Evolutionary conservation across 225 moss, liverwort and hornwort species (phyloP).

Genomic region (Climacium dendroides): DNA sequence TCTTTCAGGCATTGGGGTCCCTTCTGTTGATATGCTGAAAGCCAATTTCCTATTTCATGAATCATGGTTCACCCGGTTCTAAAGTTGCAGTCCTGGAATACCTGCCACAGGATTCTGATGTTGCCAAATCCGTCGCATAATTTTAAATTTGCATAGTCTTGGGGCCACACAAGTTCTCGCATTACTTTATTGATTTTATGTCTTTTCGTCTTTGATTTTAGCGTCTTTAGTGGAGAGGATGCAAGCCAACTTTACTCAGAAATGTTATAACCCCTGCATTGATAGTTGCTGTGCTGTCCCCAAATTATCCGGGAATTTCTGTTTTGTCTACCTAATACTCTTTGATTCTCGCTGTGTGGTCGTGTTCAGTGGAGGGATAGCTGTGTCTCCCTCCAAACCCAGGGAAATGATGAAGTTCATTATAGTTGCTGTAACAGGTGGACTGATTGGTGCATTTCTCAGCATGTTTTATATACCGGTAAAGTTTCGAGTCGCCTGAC

Average conservation of each 20-base stretch:
- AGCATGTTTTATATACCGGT: slow-evolving; percentile 40
- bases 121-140: background rate
- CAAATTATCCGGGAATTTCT: background rate
- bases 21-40: background rate
- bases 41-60: background rate
- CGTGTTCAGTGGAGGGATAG: slow-evolving; percentile 24
- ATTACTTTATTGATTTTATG: background rate
- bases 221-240: background rate
- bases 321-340: background rate
- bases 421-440: slow-evolving; percentile 20
- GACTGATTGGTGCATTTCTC: slow-evolving; percentile 35
- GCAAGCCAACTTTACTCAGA: background rate
- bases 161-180: background rate
- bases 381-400: slow-evolving; percentile 28
- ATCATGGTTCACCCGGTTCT: background rate
- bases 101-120: background rate
- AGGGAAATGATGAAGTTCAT: slow-evolving; percentile 45
- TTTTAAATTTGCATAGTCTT: no score
- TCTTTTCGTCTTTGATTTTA: background rate
- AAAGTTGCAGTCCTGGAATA: background rate
- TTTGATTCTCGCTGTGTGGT: background rate
- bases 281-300: background rate
- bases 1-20: background rate
- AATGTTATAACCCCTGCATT: background rate
- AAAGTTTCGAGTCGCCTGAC: background rate